phyloP scores from a whole-genome alignment of 2,329 filamentous ascomycete genomes.

The Helminthosporium solani region DNA sequence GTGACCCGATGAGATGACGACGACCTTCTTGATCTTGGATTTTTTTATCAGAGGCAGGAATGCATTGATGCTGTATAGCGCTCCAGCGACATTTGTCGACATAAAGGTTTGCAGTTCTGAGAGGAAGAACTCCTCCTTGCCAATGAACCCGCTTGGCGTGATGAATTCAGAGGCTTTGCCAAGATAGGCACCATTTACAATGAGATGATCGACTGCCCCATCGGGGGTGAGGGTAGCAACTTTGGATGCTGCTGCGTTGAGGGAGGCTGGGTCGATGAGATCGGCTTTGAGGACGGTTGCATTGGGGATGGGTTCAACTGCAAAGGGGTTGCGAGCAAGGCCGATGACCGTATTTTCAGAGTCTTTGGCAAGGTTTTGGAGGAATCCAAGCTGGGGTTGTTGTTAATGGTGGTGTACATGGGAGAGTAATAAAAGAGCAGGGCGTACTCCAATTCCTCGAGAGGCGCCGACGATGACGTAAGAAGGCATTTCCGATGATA shows the following conservation, averaged over 20 bases:
- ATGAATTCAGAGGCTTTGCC: conserved; percentile 14
- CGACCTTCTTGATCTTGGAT: conserved; percentile 45
- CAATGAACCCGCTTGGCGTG: conserved; percentile 16
- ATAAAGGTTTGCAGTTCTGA: conserved; percentile 17
- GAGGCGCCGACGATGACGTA: conserved; percentile 35
- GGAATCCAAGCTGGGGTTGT: conserved; percentile 26
- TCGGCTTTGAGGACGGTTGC: conserved; percentile 44
- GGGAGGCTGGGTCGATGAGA: conserved; percentile 34
- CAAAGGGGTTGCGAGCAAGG: conserved; percentile 25
- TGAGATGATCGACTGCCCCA: conserved; percentile 45
- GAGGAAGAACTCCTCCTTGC: conserved; percentile 10
- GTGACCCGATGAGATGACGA: conserved; percentile 43
- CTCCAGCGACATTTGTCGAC: conserved; percentile 33
- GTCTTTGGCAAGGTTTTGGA: conserved; percentile 27
- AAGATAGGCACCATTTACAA: conserved; percentile 44
- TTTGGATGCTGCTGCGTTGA: conserved; percentile 38
- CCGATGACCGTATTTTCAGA: conserved; percentile 33
- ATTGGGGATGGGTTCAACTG: conserved; percentile 20
- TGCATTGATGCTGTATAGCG: conserved; percentile 38
- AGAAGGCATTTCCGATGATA: conserved; percentile 25
- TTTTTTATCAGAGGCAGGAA: conserved; percentile 47
- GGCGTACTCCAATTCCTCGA: conserved; percentile 29
- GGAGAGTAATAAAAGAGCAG: background rate
- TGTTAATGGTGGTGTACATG: conserved; percentile 1
- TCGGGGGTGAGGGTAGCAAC: conserved; percentile 34